Base-by-base conservation (phyloP, 768 basidiomycete species). In the Collybia mongolica region DNA sequence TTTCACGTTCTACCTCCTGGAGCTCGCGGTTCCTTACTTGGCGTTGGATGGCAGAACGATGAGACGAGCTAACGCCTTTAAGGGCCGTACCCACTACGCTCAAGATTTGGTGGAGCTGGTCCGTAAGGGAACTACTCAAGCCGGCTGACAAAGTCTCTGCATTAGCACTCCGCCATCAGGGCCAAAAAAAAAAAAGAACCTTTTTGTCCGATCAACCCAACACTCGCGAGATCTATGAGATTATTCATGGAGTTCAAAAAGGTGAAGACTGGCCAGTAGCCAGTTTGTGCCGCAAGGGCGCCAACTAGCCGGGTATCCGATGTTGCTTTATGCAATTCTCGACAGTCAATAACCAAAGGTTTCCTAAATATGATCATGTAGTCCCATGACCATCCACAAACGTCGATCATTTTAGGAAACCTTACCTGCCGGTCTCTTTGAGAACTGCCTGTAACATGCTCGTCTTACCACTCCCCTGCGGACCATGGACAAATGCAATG, bases 131-230 rank as follows among this genome's bases (percentile, higher is more conserved):
- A 35, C 79, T 85, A 43, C 84, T 86, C 55, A 98, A 72, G 15
- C 97, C 94, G 19, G 90, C 95, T 93, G 52, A 24, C 39, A 54
- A 29, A 26, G 11, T 14, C 14, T 32, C 6, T 3, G 7, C 24
- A 32, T 32, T 9, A 32, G 14, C 14, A 32, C 32, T 9, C 3
- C 32, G 11, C 14, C 14, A 2, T 32, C 32, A 32, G 32, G 11
- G 24, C 8, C 5, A 32, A 23, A n/a, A 7, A 15, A 43, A 37
- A 32, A 22, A 44, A 5, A n/a, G n/a, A 47, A 88, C 91, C 82
- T 72, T 98, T 98, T 62, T 97, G 93, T 2, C 97, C 97, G 57
- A 97, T 97, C n/a, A 98, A 61, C 1, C 95, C 95, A 38, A 94
- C 81, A 51, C 86, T 87, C 1, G 92, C 93, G n/a, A 98, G 76